Percentiles rank a stretch among this genome's conserved stretches.
These are phyloP conservation scores for Cyberlindnera misumaiensis DNA, from an alignment of 805 yeast species.

Conservation along the genomic window DNA sequence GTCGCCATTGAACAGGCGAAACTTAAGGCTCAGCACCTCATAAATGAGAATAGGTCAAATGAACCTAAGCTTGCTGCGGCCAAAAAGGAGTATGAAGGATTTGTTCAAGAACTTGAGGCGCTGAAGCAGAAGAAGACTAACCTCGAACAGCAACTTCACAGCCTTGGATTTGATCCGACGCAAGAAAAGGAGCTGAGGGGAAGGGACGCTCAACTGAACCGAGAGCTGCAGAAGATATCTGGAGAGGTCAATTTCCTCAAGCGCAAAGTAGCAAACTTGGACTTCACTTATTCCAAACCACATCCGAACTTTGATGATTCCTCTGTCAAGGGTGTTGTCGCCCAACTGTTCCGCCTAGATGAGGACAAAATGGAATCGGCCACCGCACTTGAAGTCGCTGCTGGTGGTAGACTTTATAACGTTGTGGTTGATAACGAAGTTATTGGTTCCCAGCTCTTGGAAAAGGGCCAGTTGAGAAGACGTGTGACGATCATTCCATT, in stretches of 20 bases:
- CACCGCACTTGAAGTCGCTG: constrained; percentile 85
- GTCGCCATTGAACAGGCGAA: constrained; percentile 53
- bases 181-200: constrained; percentile 37
- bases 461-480: constrained; percentile 67
- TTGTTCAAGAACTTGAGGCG: constrained; percentile 36
- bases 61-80: constrained; percentile 49
- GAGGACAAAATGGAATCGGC: constrained; percentile 54
- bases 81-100: constrained; percentile 35
- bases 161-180: constrained; percentile 52
- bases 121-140: constrained; percentile 32
- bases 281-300: constrained; percentile 68
- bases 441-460: constrained; percentile 77
- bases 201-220: constrained; percentile 37
- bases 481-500: constrained; percentile 90
- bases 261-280: constrained; percentile 64
- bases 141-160: constrained; percentile 36
- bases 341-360: constrained; percentile 66
- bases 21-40: constrained; percentile 51
- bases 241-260: constrained; percentile 48
- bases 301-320: constrained; percentile 47
- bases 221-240: constrained; percentile 36
- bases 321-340: constrained; percentile 83
- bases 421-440: constrained; percentile 85
- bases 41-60: constrained; percentile 39
- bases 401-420: constrained; percentile 86